Percentiles rank a stretch among this genome's conserved stretches.
Conservation (phyloP, 116 monocot genomes). For the Cymodocea nodosa region DNA sequence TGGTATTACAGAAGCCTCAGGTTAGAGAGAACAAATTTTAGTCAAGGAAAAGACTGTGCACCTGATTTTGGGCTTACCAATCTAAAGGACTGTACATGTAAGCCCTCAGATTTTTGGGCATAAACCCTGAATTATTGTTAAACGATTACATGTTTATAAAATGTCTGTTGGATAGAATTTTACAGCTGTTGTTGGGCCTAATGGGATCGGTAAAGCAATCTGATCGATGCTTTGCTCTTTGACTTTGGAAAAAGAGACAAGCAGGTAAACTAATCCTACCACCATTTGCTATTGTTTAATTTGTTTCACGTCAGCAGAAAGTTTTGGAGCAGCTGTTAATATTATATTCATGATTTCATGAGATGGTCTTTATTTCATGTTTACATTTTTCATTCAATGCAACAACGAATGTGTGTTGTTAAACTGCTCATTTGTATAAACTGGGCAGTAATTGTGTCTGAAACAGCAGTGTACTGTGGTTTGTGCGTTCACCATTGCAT, state of each 20-base stretch:
- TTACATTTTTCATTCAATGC: background rate
- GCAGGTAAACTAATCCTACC: constrained; percentile 32
- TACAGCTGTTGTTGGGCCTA: constrained; percentile 93
- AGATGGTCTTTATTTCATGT: background rate
- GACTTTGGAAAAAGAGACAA: constrained; percentile 95
- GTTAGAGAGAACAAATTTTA: background rate
- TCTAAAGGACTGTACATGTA: no score
- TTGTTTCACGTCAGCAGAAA: no score
- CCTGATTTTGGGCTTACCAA: background rate
- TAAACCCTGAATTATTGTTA: no score
- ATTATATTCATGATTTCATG: no score
- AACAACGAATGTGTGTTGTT: constrained; percentile 47
- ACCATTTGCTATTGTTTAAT: no score
- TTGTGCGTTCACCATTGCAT: constrained; percentile 1
- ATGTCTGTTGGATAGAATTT: constrained; percentile 44
- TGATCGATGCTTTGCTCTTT: constrained; percentile 95
- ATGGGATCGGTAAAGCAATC: constrained; percentile 95
- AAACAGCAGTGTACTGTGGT: background rate
- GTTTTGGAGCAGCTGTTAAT: background rate
- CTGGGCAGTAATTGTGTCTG: no score
- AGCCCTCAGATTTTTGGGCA: no score
- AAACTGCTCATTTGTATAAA: no score
- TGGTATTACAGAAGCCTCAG: background rate
- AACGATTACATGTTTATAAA: background rate
- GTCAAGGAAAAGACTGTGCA: background rate